These are phyloP conservation scores for Quercus rubra DNA, from an alignment of 306 rosid species.

Conservation along the genomic window DNA sequence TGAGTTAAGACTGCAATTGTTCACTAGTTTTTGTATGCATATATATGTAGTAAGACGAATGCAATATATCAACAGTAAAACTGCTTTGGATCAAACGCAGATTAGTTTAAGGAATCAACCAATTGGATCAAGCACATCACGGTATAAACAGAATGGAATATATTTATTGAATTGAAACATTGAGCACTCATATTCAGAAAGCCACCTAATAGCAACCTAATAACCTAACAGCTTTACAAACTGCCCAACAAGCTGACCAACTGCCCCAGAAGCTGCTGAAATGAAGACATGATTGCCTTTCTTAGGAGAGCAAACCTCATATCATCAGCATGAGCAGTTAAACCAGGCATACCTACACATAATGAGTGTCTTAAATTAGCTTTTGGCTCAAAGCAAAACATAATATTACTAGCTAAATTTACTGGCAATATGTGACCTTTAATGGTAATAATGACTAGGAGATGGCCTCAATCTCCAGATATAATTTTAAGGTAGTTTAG, in stretches of 20 bases:
- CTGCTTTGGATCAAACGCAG: background rate
- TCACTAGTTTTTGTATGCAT: background rate
- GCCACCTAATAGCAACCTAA: constrained; percentile 29
- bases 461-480: background rate
- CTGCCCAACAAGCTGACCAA: constrained; percentile 41
- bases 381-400: background rate
- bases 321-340: constrained; percentile 31
- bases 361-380: background rate
- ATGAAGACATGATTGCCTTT: constrained; percentile 32
- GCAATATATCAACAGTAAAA: background rate
- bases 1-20: too few relatives aligned
- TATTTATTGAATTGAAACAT: too few relatives aligned
- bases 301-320: constrained; percentile 32
- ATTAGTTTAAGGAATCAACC: background rate
- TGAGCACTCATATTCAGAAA: background rate
- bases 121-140: background rate
- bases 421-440: background rate
- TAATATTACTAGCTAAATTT: background rate
- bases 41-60: background rate
- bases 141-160: too few relatives aligned
- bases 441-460: background rate
- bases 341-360: constrained; percentile 30
- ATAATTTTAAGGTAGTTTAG: too few relatives aligned
- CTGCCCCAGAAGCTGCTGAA: constrained; percentile 41
- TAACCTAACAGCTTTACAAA: constrained; percentile 37